Evolutionary conservation across 2,329 filamentous ascomycete species (phyloP).

Genomic region (Bipolaris bicolor): DNA sequence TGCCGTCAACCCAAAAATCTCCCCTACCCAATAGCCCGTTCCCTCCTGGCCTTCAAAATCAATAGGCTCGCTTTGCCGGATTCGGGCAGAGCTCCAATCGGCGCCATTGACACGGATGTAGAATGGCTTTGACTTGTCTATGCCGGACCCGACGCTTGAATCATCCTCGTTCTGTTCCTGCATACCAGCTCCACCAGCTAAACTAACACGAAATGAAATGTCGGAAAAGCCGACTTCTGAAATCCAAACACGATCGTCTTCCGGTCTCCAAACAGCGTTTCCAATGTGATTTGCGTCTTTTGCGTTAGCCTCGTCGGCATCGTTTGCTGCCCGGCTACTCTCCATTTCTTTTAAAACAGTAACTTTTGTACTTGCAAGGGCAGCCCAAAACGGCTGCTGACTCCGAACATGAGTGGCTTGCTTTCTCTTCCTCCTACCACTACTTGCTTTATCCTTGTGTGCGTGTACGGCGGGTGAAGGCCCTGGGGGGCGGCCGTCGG

Average conservation of each 20-base stretch:
- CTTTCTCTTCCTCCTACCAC: slow-evolving; percentile 85
- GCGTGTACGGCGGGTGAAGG: slow-evolving; percentile 60
- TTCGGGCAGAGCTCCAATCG: slow-evolving; percentile 78
- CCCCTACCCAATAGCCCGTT: slow-evolving; percentile 69
- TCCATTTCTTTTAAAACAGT: slow-evolving; percentile 83
- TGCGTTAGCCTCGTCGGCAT: slow-evolving; percentile 75
- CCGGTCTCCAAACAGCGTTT: slow-evolving; percentile 72
- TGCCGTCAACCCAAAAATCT: slow-evolving; percentile 71
- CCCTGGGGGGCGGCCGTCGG: slow-evolving; percentile 58
- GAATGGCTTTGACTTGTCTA: slow-evolving; percentile 75
- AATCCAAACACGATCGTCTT: slow-evolving; percentile 79
- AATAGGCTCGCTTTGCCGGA: slow-evolving; percentile 60
- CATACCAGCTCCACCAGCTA: slow-evolving; percentile 59
- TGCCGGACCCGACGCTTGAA: slow-evolving; percentile 54
- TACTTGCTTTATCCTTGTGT: slow-evolving; percentile 63
- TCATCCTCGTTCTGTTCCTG: slow-evolving; percentile 45
- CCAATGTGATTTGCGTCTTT: slow-evolving; percentile 79
- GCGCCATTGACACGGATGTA: slow-evolving; percentile 80
- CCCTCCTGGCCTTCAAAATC: slow-evolving; percentile 53
- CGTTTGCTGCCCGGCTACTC: slow-evolving; percentile 76
- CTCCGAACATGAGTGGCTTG: slow-evolving; percentile 90
- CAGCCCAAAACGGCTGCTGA: slow-evolving; percentile 91
- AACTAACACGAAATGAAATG: slow-evolving; percentile 75
- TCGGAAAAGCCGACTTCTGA: slow-evolving; percentile 79
- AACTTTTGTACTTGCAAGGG: slow-evolving; percentile 93